phyloP scores from a whole-genome alignment of 352 stramenopile genomes.

The Detonula confervacea region DNA sequence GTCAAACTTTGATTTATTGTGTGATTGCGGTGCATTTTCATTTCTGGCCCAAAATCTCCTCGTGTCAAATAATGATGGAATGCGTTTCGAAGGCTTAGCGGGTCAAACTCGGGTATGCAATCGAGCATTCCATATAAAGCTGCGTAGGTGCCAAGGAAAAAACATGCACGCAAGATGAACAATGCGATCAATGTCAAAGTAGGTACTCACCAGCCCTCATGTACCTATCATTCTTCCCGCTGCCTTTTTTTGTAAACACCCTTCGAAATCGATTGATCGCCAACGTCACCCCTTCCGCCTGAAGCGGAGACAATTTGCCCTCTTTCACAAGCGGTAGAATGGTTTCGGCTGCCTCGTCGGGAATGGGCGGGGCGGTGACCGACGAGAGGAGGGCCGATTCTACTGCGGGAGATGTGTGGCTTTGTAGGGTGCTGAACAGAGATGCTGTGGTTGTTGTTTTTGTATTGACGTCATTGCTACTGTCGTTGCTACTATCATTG shows the following conservation, averaged over 20 bases:
- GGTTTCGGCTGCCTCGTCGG: conserved; percentile 18
- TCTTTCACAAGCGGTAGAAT: conserved; percentile 45
- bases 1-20: no score
- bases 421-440: conserved; percentile 14
- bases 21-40: no score
- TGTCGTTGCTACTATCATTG: background rate
- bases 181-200: background rate
- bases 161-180: no score
- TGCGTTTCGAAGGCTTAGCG: no score
- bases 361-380: conserved; percentile 40
- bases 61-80: no score
- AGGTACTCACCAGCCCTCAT: conserved; percentile 38
- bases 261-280: conserved; percentile 51
- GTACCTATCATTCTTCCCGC: conserved; percentile 14
- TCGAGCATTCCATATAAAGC: no score
- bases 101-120: no score
- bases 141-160: no score
- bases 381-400: conserved; percentile 67
- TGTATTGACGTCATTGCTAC: background rate
- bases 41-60: no score
- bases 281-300: conserved; percentile 60
- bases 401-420: conserved; percentile 59
- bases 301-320: conserved; percentile 52
- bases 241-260: conserved; percentile 32
- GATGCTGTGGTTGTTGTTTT: background rate